Percentiles rank a stretch among this genome's conserved stretches.
Evolutionary conservation across 768 basidiomycete genomes (phyloP).

Genomic region (Rhizopogon vulgaris): DNA sequence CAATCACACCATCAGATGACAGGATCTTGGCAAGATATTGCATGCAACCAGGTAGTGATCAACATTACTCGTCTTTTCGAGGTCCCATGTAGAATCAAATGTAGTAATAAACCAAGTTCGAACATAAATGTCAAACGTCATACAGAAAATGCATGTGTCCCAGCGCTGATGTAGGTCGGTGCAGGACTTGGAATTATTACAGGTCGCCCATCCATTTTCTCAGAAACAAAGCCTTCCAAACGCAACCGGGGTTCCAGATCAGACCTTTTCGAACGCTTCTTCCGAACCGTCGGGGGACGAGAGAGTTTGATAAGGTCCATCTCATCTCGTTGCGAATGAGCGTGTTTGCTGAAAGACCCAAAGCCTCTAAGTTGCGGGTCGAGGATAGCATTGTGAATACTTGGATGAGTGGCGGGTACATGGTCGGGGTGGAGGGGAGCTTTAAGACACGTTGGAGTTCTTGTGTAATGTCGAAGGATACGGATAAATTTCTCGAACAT

Average conservation of each 20-base stretch:
- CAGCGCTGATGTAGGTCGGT: background rate
- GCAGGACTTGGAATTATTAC: background rate
- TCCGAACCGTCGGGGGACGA: background rate
- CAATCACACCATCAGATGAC: too few species aligned
- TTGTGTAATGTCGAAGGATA: conserved; percentile 17
- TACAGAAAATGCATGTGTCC: background rate
- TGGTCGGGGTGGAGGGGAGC: conserved; percentile 30
- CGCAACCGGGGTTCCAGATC: background rate
- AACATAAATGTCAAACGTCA: background rate
- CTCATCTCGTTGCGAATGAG: background rate
- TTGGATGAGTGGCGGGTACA: conserved; percentile 48
- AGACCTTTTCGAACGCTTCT: background rate
- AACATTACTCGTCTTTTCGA: too few species aligned
- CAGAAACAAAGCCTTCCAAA: background rate
- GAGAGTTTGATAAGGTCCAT: background rate
- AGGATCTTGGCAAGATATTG: too few species aligned
- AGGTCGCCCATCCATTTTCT: background rate
- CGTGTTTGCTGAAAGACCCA: conserved; percentile 11
- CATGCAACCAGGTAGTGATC: too few species aligned
- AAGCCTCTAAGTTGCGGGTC: conserved; percentile 22
- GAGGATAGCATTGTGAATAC: conserved; percentile 45
- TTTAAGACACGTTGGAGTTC: conserved; percentile 22
- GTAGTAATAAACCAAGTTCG: background rate
- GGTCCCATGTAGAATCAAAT: too few species aligned
- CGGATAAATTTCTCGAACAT: conserved; percentile 38